These are phyloP conservation scores for Tuber magnatum DNA, from an alignment of 495 filamentous ascomycete species.

Conservation along the genomic window DNA sequence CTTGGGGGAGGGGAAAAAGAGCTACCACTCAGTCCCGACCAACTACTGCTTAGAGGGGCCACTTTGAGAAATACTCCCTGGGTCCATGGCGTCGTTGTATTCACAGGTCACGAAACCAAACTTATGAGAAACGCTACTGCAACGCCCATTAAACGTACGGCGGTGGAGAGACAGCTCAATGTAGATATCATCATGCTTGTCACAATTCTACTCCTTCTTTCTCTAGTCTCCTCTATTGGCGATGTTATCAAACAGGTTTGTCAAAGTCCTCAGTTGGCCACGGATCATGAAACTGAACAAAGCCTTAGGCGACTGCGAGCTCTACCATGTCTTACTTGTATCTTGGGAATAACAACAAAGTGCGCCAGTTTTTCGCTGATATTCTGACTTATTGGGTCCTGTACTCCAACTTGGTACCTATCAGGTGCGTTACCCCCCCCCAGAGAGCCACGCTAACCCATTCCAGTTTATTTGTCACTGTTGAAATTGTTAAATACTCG, in stretches of 20 bases:
- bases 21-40: slow-evolving; percentile 69
- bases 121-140: slow-evolving; percentile 98
- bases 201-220: slow-evolving; percentile 71
- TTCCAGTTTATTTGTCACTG: slow-evolving; percentile 74
- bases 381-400: slow-evolving; percentile 98
- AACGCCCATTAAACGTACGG: slow-evolving; percentile 93
- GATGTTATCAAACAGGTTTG: slow-evolving; percentile 59
- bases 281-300: slow-evolving; percentile 10
- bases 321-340: slow-evolving; percentile 55
- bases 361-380: slow-evolving; percentile 82
- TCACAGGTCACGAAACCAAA: slow-evolving; percentile 98
- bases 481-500: slow-evolving; percentile 96
- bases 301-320: slow-evolving; percentile 36
- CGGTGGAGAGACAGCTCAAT: slow-evolving; percentile 89
- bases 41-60: slow-evolving; percentile 83
- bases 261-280: not conserved
- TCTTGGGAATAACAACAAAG: slow-evolving; percentile 54
- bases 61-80: slow-evolving; percentile 95
- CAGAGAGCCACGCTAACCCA: slow-evolving; percentile 22
- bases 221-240: slow-evolving; percentile 81
- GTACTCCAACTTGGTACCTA: slow-evolving; percentile 95
- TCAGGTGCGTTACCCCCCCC: slow-evolving; percentile 49
- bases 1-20: slow-evolving; percentile 95
- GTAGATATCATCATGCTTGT: slow-evolving; percentile 85
- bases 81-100: slow-evolving; percentile 94